These are phyloP conservation scores for Neckera pumila DNA, from an alignment of 225 moss, liverwort and hornwort species.

Conservation along the genomic window DNA sequence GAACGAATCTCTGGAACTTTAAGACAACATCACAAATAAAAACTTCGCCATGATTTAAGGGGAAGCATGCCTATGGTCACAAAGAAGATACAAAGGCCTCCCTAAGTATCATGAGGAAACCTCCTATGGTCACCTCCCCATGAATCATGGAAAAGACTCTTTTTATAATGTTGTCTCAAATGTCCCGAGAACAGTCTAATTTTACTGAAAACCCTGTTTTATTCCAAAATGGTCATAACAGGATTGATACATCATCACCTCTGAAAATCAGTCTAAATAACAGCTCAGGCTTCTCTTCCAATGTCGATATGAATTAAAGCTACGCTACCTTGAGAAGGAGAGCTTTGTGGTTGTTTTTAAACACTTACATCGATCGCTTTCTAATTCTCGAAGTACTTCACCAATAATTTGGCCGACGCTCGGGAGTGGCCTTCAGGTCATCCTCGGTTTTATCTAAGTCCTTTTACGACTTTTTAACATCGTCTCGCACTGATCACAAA, in stretches of 20 bases:
- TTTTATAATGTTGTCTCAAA: not conserved
- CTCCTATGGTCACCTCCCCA: not conserved
- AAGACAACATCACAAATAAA: not conserved
- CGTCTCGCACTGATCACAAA: conserved; percentile 49
- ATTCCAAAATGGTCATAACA: not conserved
- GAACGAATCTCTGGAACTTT: not conserved
- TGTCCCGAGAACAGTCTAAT: not conserved
- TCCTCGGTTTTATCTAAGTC: conserved; percentile 59
- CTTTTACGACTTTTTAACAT: conserved; percentile 31
- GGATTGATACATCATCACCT: not conserved
- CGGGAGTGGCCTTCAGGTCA: conserved; percentile 52
- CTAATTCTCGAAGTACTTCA: conserved; percentile 59
- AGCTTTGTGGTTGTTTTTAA: not conserved
- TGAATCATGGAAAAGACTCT: not conserved
- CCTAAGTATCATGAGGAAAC: not conserved
- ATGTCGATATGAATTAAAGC: not conserved
- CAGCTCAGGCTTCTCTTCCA: not conserved
- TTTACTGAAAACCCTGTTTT: not conserved
- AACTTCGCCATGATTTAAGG: not conserved
- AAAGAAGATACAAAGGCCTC: not conserved
- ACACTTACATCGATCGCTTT: conserved; percentile 46
- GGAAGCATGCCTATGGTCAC: not conserved
- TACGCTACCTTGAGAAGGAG: not conserved
- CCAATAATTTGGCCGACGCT: conserved; percentile 61
- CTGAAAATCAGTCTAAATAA: not conserved